phyloP scores from a whole-genome alignment of 768 basidiomycete genomes.

The Amanita brunnescens region DNA sequence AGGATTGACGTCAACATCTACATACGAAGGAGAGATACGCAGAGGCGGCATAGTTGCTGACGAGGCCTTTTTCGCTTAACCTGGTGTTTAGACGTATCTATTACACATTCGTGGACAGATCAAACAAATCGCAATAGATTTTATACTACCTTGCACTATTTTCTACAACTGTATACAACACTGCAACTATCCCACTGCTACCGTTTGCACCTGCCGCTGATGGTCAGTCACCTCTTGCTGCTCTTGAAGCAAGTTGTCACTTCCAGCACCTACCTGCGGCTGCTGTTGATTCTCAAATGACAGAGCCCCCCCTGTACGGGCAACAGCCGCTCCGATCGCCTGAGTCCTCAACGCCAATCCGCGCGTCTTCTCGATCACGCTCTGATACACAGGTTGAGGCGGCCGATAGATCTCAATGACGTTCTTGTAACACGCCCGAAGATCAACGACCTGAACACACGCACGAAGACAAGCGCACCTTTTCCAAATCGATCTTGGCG shows the following conservation, averaged over 20 bases:
- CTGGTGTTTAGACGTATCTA: too few relatives aligned
- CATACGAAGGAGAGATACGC: too few relatives aligned
- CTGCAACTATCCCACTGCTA: too few relatives aligned
- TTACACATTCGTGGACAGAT: too few relatives aligned
- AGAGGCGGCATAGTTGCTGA: too few relatives aligned
- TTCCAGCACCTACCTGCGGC: neutral
- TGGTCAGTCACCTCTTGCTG: neutral
- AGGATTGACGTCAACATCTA: too few relatives aligned
- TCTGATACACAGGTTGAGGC: constrained; percentile 83
- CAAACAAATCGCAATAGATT: too few relatives aligned
- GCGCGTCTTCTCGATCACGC: constrained; percentile 92
- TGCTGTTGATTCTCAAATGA: neutral
- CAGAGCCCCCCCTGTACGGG: constrained; percentile 22
- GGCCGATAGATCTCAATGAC: constrained; percentile 93
- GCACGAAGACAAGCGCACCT: constrained; percentile 37
- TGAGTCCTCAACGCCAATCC: constrained; percentile 88
- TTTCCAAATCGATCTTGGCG: constrained; percentile 95
- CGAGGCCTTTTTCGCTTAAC: too few relatives aligned
- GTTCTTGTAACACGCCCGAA: constrained; percentile 45
- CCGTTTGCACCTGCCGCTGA: neutral
- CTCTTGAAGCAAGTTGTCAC: too few relatives aligned
- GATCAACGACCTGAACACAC: neutral
- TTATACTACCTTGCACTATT: too few relatives aligned
- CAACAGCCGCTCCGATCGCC: constrained; percentile 70
- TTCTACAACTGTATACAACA: too few relatives aligned